Percentiles rank a stretch among this genome's conserved stretches.
These are phyloP conservation scores for Syncephalastrum monosporum DNA, from an alignment of 371 early-diverging fungal species.

Conservation along the genomic window DNA sequence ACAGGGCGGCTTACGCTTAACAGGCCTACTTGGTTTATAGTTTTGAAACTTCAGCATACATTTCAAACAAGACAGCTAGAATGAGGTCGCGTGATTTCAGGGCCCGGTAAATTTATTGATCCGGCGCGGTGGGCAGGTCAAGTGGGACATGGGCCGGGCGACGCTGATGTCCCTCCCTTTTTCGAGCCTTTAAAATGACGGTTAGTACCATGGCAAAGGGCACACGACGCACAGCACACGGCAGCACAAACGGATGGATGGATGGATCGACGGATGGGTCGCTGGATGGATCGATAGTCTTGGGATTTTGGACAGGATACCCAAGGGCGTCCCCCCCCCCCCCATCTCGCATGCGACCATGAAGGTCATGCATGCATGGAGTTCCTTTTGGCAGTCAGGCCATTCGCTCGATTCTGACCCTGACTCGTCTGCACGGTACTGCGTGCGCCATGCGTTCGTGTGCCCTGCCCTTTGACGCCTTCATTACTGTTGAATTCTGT, in stretches of 20 bases:
- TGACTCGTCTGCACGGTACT: background rate
- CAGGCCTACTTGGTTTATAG: too few species aligned
- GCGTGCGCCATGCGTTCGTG: background rate
- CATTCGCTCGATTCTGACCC: background rate
- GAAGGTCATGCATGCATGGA: background rate
- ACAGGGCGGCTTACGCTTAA: too few species aligned
- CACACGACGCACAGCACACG: constrained; percentile 7
- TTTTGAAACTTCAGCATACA: too few species aligned
- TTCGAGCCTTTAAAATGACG: too few species aligned
- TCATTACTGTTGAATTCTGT: background rate
- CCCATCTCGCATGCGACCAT: background rate
- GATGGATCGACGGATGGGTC: constrained; percentile 27
- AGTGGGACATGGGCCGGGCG: too few species aligned
- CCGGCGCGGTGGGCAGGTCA: too few species aligned
- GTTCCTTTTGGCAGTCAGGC: background rate
- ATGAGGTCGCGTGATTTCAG: too few species aligned
- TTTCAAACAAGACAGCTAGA: too few species aligned
- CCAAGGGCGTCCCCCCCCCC: background rate
- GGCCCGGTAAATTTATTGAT: too few species aligned
- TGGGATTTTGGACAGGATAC: background rate
- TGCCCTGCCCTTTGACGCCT: background rate
- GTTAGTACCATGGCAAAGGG: too few species aligned
- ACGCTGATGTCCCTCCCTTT: too few species aligned
- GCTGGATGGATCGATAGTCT: constrained; percentile 24
- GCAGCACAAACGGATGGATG: constrained; percentile 21